Conservation (phyloP, 805 yeast genomes). For the Saccharomyces jurei region DNA sequence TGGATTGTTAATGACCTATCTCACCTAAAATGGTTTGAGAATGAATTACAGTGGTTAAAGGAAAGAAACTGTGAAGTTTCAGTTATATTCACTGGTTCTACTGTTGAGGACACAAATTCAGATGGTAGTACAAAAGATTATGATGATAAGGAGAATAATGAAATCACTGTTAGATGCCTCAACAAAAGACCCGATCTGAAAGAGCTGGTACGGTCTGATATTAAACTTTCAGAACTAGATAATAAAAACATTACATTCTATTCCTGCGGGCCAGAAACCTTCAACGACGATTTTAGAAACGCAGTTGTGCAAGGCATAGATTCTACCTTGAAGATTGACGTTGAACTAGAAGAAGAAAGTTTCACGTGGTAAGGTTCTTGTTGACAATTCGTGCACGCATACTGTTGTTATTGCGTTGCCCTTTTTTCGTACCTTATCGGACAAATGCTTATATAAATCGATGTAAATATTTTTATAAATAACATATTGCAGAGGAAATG, state of each 20-base stretch:
- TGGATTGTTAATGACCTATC: slow-evolving; percentile 57
- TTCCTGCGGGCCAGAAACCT: slow-evolving; percentile 54
- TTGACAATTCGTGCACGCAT: neutral
- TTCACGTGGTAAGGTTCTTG: slow-evolving; percentile 20
- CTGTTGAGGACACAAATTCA: slow-evolving; percentile 3
- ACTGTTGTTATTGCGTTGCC: neutral
- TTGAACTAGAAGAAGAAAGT: slow-evolving; percentile 31
- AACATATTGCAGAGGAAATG: neutral
- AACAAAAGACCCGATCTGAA: slow-evolving; percentile 43
- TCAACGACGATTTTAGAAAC: slow-evolving; percentile 50
- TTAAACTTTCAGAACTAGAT: slow-evolving; percentile 28
- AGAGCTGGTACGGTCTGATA: slow-evolving; percentile 32
- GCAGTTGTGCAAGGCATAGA: slow-evolving; percentile 36
- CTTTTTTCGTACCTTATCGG: neutral
- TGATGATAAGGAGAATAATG: neutral
- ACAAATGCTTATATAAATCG: neutral
- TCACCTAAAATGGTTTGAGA: slow-evolving; percentile 42
- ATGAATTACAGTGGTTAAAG: slow-evolving; percentile 33
- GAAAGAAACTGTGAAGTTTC: slow-evolving; percentile 24
- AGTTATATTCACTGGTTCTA: slow-evolving; percentile 7
- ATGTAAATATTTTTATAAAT: neutral
- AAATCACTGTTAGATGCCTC: slow-evolving; percentile 13
- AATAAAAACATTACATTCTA: slow-evolving; percentile 44
- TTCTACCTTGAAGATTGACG: slow-evolving; percentile 18
- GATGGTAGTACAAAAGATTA: slow-evolving; percentile 1